Percentiles rank a stretch among this genome's conserved stretches.
Evolutionary conservation across 208 protist species (phyloP).

Genomic region (Perkinsela sp.): DNA sequence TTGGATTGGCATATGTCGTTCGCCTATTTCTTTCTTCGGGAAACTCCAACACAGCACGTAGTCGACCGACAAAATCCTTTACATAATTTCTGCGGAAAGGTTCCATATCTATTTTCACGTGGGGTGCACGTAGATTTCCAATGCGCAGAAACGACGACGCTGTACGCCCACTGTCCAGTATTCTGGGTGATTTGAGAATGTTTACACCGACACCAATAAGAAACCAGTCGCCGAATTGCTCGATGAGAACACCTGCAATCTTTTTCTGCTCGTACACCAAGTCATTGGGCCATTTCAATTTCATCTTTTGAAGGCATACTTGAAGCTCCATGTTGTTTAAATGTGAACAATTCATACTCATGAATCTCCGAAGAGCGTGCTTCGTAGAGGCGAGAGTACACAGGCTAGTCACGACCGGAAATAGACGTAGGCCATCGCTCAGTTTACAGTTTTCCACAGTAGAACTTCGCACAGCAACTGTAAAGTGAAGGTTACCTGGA

Average conservation of each 20-base stretch:
- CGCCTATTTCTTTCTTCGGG: no score
- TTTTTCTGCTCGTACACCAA: conserved; percentile 22
- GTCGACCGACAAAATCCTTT: no score
- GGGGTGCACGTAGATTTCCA: no score
- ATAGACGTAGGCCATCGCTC: neutral
- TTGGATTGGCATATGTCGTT: no score
- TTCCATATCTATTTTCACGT: no score
- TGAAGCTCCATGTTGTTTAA: neutral
- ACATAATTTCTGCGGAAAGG: no score
- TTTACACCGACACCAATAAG: conserved; percentile 37
- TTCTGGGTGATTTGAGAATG: conserved; percentile 11
- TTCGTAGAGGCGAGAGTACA: neutral
- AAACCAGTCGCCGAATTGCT: conserved; percentile 8
- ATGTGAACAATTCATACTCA: neutral
- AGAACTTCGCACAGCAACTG: conserved; percentile 13
- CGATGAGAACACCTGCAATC: conserved; percentile 22
- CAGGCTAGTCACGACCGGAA: neutral
- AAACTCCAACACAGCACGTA: no score
- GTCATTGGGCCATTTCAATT: conserved; percentile 50
- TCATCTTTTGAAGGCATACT: no score
- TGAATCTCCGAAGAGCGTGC: neutral
- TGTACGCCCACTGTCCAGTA: conserved; percentile 14
- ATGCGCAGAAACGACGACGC: no score
- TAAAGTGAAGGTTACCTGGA: conserved; percentile 34
- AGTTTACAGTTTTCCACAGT: neutral